A percentile compares a stretch with the other conserved stretches of the same genome.
phyloP scores from a whole-genome alignment of 257 asterid genomes.

The Primulina huaijiensis region DNA sequence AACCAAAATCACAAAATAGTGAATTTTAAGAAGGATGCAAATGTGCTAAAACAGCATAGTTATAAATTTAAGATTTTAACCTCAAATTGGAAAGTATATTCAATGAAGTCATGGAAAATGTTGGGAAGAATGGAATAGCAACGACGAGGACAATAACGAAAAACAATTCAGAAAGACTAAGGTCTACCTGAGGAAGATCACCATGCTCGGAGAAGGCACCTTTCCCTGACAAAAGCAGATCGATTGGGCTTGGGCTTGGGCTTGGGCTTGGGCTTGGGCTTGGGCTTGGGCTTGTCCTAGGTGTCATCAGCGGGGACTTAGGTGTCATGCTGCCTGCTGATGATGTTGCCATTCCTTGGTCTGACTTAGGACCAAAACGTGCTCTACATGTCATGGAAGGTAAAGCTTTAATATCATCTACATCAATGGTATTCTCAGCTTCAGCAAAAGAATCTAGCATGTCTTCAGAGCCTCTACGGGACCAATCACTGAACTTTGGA shows the following conservation, averaged over 20 bases:
- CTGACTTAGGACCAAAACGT: conserved; percentile 93
- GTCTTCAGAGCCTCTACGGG: conserved; percentile 97
- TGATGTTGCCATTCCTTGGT: conserved; percentile 96
- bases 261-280: too few relatives aligned
- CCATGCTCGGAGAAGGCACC: conserved; percentile 94
- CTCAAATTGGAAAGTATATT: not conserved
- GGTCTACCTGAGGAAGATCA: conserved; percentile 87
- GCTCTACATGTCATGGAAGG: conserved; percentile 87
- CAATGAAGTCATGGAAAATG: conserved; percentile 6
- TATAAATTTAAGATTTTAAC: conserved; percentile 17
- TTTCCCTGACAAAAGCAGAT: conserved; percentile 75
- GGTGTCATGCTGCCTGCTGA: conserved; percentile 99
- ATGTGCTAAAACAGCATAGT: not conserved
- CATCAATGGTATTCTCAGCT: conserved; percentile 61
- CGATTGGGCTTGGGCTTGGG: conserved; percentile 86
- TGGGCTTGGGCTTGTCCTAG: conserved; percentile 75
- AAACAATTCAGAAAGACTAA: conserved; percentile 20
- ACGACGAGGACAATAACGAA: not conserved
- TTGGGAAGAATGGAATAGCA: conserved; percentile 10
- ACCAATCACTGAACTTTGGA: conserved; percentile 95
- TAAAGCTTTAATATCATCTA: conserved; percentile 81
- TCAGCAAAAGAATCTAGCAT: conserved; percentile 89
- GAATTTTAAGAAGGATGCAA: conserved; percentile 10
- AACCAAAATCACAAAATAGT: not conserved
- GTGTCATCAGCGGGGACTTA: conserved; percentile 89